A percentile compares a stretch with the other conserved stretches of the same genome.
These are phyloP conservation scores for Trichoderma simmonsii DNA, from an alignment of 2,329 filamentous ascomycete genomes.

Conservation along the genomic window DNA sequence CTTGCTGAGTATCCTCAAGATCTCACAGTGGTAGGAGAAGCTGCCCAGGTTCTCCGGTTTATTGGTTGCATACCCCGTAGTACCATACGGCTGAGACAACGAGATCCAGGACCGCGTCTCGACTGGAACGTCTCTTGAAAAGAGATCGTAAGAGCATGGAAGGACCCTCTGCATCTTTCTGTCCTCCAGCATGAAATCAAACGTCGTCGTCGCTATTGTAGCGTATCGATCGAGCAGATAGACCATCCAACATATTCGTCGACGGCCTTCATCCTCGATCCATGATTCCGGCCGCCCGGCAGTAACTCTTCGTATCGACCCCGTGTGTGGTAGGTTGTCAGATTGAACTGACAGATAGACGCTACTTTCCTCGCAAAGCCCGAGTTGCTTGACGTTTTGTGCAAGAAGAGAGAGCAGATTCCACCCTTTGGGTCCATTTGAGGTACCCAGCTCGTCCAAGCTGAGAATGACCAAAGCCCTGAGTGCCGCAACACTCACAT, in stretches of 20 bases:
- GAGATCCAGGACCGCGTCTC: constrained; percentile 36
- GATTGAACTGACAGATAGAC: constrained; percentile 35
- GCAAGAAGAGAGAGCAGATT: constrained; percentile 40
- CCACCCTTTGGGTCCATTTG: constrained; percentile 42
- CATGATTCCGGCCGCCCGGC: constrained; percentile 39
- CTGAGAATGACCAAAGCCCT: constrained; percentile 41
- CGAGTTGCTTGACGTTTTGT: constrained; percentile 39
- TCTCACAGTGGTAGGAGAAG: constrained; percentile 45
- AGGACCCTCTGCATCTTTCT: constrained; percentile 39
- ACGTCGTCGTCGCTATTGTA: constrained; percentile 39
- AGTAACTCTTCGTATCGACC: constrained; percentile 35
- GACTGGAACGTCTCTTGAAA: constrained; percentile 43
- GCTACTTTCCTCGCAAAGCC: constrained; percentile 39
- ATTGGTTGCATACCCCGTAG: constrained; percentile 32
- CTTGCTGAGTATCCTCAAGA: constrained; percentile 42
- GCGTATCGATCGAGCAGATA: constrained; percentile 45
- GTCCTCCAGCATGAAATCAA: constrained; percentile 43
- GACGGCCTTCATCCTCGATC: constrained; percentile 44
- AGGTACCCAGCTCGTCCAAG: constrained; percentile 41
- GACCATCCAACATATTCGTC: constrained; percentile 44
- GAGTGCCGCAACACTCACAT: constrained; percentile 39
- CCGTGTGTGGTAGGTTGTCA: constrained; percentile 33
- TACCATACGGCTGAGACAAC: constrained; percentile 26
- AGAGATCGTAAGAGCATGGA: constrained; percentile 44
- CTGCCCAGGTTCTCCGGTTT: constrained; percentile 43